Evolutionary conservation across 1,139 yeast genomes (phyloP).

Genomic region (Candida anutae): DNA sequence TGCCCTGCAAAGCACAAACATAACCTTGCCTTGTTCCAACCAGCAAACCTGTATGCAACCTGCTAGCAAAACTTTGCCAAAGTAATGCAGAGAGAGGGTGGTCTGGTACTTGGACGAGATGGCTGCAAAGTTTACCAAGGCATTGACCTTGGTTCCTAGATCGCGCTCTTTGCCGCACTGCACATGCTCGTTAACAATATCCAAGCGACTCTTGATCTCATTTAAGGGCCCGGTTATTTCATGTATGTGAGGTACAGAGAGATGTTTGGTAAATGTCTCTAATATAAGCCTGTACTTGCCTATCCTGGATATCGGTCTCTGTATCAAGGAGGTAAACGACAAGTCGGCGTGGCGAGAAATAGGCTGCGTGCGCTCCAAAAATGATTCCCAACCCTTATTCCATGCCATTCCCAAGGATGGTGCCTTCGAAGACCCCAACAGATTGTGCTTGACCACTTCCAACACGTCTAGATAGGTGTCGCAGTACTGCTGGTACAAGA

Average conservation of each 20-base stretch:
- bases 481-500: slow-evolving; percentile 36
- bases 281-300: slow-evolving; percentile 44
- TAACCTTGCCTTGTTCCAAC: slow-evolving; percentile 17
- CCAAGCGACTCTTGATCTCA: slow-evolving; percentile 15
- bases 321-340: slow-evolving; percentile 43
- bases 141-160: slow-evolving; percentile 5
- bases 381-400: slow-evolving; percentile 25
- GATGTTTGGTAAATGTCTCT: slow-evolving; percentile 30
- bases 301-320: slow-evolving; percentile 46
- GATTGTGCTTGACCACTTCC: slow-evolving; percentile 19
- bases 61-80: slow-evolving; percentile 31
- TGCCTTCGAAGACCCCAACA: slow-evolving; percentile 4
- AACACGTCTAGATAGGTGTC: slow-evolving; percentile 32
- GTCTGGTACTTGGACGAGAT: slow-evolving; percentile 6
- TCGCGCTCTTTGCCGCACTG: slow-evolving; percentile 8
- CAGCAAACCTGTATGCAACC: slow-evolving; percentile 37
- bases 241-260: too few relatives aligned
- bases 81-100: slow-evolving; percentile 22
- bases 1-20: slow-evolving; percentile 23
- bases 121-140: slow-evolving; percentile 8
- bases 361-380: slow-evolving; percentile 38
- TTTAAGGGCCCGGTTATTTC: slow-evolving; percentile 5
- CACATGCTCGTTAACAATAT: slow-evolving; percentile 19
- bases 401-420: slow-evolving; percentile 4
- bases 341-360: slow-evolving; percentile 27